Conservation (phyloP, 1,284 basidiomycete species). For the Nidula niveotomentosa region DNA sequence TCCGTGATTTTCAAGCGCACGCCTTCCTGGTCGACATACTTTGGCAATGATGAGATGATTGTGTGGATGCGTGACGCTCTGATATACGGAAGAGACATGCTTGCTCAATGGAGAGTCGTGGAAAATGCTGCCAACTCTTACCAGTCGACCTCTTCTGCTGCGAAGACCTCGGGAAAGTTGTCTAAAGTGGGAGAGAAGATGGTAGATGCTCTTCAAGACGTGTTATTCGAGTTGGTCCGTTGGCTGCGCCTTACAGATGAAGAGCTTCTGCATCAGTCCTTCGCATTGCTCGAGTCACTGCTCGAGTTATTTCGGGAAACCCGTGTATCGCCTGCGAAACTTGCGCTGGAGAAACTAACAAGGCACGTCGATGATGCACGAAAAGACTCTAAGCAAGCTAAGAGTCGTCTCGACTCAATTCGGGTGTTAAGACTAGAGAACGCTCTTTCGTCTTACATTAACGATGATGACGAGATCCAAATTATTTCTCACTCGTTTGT, state of each 20-base stretch:
- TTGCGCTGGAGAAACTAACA: conserved; percentile 53
- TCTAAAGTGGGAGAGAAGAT: conserved; percentile 67
- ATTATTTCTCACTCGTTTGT: conserved; percentile 23
- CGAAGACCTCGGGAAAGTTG: conserved; percentile 22
- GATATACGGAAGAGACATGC: conserved; percentile 85
- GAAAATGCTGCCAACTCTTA: conserved; percentile 60
- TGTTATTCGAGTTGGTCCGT: conserved; percentile 74
- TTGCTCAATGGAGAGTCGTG: conserved; percentile 78
- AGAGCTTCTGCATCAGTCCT: conserved; percentile 86
- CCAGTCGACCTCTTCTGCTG: conserved; percentile 12
- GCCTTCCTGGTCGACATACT: conserved; percentile 78
- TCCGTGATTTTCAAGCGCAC: conserved; percentile 84
- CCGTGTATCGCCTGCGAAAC: conserved; percentile 47
- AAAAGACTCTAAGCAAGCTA: conserved; percentile 37
- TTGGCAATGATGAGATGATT: conserved; percentile 83
- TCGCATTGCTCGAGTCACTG: conserved; percentile 77
- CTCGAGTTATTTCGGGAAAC: conserved; percentile 68
- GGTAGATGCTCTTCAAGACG: conserved; percentile 75
- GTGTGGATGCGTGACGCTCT: conserved; percentile 97
- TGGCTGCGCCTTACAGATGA: conserved; percentile 92
- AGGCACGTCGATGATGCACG: conserved; percentile 60
- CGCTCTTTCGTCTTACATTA: conserved; percentile 53
- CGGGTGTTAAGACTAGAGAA: conserved; percentile 60
- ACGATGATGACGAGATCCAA: conserved; percentile 50
- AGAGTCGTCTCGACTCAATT: conserved; percentile 56